Evolutionary conservation across 139 green algal species (phyloP), one percentile per base, ranked within the genome.

Genomic region (Marvania coccoides): DNA sequence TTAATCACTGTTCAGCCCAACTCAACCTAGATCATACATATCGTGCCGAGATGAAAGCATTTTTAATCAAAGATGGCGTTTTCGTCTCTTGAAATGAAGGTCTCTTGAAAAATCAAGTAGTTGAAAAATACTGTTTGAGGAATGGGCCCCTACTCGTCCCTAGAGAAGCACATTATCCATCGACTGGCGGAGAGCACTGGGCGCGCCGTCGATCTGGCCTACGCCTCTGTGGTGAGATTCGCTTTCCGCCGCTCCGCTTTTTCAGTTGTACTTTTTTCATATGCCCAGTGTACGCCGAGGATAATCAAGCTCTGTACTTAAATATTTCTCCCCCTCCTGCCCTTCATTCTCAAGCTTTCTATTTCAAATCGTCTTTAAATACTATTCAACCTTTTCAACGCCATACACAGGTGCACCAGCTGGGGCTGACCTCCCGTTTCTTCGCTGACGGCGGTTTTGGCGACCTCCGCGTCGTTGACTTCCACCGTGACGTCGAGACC

Each of bases 371-470:
- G n/a, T n/a, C n/a, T n/a, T n/a, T n/a, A n/a, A n/a, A n/a, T n/a
- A n/a, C n/a, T n/a, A n/a, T n/a, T n/a, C n/a, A n/a, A n/a, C n/a
- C n/a, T n/a, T n/a, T n/a, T n/a, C n/a, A n/a, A n/a, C n/a, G n/a
- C n/a, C n/a, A n/a, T n/a, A n/a, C n/a, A n/a, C n/a, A n/a, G n/a
- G n/a, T 80, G 23, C 75, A 80, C 47, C 64, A 80, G 35, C 58
- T 81, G 30, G 69, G 73, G 30, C 47, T 81, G 29, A 72, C 58
- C n/a, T 40, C 56, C 23, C 62, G 38, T 12, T 80, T 73, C 38
- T 83, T 83, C 45, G 45, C 47, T 33, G 1, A 73, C 14, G 74
- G 74, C 28, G 76, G 72, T 6, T 81, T 75, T 69, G 77, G 73
- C 14, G 65, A 78, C 23, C 53, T 85, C 39, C 46, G 61, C 10